These are phyloP conservation scores for Saccharomyces paradoxus DNA, from an alignment of 805 yeast species.

Conservation along the genomic window DNA sequence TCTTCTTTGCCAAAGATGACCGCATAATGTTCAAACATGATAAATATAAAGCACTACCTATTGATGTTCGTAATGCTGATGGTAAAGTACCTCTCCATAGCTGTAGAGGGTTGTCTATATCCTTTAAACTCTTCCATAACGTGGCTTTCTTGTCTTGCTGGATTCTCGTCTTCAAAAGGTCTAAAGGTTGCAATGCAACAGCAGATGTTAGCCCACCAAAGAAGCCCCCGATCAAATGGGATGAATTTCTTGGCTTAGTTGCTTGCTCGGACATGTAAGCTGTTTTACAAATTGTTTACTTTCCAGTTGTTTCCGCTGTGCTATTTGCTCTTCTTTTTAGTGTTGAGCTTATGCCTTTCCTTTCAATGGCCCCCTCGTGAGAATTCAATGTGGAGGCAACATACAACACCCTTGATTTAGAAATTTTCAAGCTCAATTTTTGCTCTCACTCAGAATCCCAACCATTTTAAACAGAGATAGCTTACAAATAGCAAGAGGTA, in stretches of 20 bases:
- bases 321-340: background rate
- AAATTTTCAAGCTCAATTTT: background rate
- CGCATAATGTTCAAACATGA: constrained; percentile 62
- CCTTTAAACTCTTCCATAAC: constrained; percentile 28
- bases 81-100: constrained; percentile 95
- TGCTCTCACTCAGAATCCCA: background rate
- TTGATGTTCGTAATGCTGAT: constrained; percentile 78
- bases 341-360: background rate
- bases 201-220: constrained; percentile 79
- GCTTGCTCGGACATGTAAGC: background rate
- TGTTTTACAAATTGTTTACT: background rate
- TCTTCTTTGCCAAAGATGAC: constrained; percentile 30
- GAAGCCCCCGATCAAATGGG: constrained; percentile 73
- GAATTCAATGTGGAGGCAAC: background rate
- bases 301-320: background rate
- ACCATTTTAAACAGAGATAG: background rate
- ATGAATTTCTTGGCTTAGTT: constrained; percentile 12
- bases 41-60: constrained; percentile 83
- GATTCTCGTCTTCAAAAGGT: constrained; percentile 76
- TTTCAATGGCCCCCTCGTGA: background rate
- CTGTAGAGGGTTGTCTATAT: constrained; percentile 35
- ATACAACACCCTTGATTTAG: background rate
- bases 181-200: constrained; percentile 77
- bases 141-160: constrained; percentile 47
- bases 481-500: background rate